Evolutionary conservation across 192 early-diverging fungal genomes (phyloP), one percentile per base, ranked within the genome.

Genomic region (Podila horticola): DNA sequence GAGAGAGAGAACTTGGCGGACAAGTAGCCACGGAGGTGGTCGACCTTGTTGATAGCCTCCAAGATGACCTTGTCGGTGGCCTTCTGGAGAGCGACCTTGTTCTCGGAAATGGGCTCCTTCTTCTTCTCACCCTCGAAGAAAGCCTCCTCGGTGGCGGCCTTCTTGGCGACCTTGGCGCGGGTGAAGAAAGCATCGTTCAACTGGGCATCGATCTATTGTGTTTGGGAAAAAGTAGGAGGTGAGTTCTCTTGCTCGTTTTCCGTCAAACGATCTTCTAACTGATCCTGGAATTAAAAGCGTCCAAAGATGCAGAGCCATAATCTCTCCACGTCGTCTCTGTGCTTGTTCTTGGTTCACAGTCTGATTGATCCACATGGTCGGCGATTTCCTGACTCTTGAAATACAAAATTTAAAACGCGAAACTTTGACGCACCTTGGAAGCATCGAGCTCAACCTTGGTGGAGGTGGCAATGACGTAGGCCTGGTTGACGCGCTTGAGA

Each of bases 401-500:
- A 26, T 10, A 55, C 2, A 55, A 55, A 26, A 55, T 1, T 0
- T 55, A 24, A 5, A 26, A 24, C 24, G 10, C 20, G 24, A 55
- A 55, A 55, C 20, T n/a, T 24, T 6, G 24, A 55, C 67, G 97
- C 97, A 92, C 90, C 82, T 90, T 87, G 84, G 92, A 88, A 74
- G 86, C 86, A 69, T 92, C 88, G 66, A 99, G 63, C 82, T 99
- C 96, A 64, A 99, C 82, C 91, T 97, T 98, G 91, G 98, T 98
- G 81, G 98, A 98, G 83, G 97, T 99, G 82, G 97, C 97, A 86
- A 98, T 94, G 79, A 96, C 98, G 89, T 97, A 99, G 74, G 97
- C 96, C 91, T 98, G 97, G 95, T 98, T 96, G 84, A 99, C 96
- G 59, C 98, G 94, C 72, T 95, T 91, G 69, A 99, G 89, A 41